A percentile compares a stretch with the other conserved stretches of the same genome.
These are phyloP conservation scores for Colletotrichum musicola DNA, from an alignment of 2,329 filamentous ascomycete species.

Conservation along the genomic window DNA sequence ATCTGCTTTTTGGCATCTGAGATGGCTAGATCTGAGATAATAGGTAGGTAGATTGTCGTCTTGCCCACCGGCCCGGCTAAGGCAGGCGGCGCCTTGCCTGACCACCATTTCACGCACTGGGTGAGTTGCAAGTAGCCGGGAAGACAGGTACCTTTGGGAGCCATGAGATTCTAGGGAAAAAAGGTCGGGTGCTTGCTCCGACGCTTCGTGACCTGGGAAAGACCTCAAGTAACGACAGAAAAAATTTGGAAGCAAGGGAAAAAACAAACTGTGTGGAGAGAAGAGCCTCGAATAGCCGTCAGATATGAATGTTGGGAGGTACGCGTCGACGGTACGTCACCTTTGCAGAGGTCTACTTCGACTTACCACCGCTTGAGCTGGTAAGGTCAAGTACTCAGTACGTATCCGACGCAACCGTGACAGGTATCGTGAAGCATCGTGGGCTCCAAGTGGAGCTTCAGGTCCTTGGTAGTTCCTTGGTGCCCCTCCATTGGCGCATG, in stretches of 20 bases:
- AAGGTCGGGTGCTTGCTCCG: conserved; percentile 30
- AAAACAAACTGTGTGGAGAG: conserved; percentile 33
- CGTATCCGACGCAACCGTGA: background rate
- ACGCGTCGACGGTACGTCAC: conserved; percentile 1
- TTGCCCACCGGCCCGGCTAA: conserved; percentile 29
- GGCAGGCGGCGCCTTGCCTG: conserved; percentile 2
- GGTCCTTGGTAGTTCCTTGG: conserved; percentile 34
- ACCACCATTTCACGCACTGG: background rate
- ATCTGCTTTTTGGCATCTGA: conserved; percentile 19
- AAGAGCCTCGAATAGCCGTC: conserved; percentile 39
- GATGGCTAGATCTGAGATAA: conserved; percentile 5
- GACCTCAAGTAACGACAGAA: background rate
- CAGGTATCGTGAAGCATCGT: conserved; percentile 21
- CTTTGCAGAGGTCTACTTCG: background rate
- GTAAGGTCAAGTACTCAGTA: background rate
- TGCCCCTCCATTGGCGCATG: conserved; percentile 40
- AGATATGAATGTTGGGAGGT: background rate
- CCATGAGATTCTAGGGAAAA: background rate
- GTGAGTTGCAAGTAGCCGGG: too few species aligned
- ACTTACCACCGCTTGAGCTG: background rate
- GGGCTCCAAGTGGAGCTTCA: conserved; percentile 27
- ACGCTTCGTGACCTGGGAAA: conserved; percentile 17
- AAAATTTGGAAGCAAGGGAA: background rate
- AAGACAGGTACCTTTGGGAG: too few species aligned
- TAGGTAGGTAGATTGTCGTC: background rate